Evolutionary conservation across 768 basidiomycete genomes (phyloP).

Genomic region (Agrocybe chaxingu): DNA sequence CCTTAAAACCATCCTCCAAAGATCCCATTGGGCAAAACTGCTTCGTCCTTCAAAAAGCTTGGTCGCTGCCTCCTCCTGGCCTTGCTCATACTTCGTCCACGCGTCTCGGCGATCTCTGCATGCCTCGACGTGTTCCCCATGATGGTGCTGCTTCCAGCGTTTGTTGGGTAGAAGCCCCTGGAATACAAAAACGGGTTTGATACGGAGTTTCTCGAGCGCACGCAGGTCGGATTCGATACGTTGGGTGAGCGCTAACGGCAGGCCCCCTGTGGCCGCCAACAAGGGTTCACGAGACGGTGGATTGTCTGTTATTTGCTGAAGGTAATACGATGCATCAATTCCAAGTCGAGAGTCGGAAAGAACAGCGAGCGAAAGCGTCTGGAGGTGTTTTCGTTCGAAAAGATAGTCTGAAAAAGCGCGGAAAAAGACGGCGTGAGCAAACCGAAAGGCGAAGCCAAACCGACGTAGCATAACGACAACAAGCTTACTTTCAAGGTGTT

Average conservation of each 20-base stretch:
- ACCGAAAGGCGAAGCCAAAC: background rate
- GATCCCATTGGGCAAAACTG: constrained; percentile 78
- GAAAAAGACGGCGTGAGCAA: constrained; percentile 10
- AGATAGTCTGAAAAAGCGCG: constrained; percentile 62
- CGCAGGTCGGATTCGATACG: constrained; percentile 93
- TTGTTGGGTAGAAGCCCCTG: constrained; percentile 81
- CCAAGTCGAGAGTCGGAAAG: constrained; percentile 92
- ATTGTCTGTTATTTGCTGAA: constrained; percentile 72
- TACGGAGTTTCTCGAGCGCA: constrained; percentile 82
- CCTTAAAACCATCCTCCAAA: constrained; percentile 90
- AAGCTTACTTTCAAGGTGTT: constrained; percentile 74
- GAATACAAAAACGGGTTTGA: constrained; percentile 99
- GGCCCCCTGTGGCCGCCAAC: constrained; percentile 91
- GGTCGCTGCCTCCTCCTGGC: constrained; percentile 86
- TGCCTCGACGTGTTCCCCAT: constrained; percentile 59
- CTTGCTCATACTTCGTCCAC: constrained; percentile 92
- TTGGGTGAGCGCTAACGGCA: constrained; percentile 82
- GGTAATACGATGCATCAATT: constrained; percentile 92
- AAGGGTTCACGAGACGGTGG: constrained; percentile 84
- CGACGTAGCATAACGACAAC: background rate
- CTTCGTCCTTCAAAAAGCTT: constrained; percentile 77
- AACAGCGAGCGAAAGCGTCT: constrained; percentile 75
- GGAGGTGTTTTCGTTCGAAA: constrained; percentile 82
- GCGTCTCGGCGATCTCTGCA: constrained; percentile 79
- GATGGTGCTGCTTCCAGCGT: constrained; percentile 62